These are phyloP conservation scores for Trichoderma atrobrunneum DNA, from an alignment of 2,329 filamentous ascomycete genomes.

Conservation along the genomic window DNA sequence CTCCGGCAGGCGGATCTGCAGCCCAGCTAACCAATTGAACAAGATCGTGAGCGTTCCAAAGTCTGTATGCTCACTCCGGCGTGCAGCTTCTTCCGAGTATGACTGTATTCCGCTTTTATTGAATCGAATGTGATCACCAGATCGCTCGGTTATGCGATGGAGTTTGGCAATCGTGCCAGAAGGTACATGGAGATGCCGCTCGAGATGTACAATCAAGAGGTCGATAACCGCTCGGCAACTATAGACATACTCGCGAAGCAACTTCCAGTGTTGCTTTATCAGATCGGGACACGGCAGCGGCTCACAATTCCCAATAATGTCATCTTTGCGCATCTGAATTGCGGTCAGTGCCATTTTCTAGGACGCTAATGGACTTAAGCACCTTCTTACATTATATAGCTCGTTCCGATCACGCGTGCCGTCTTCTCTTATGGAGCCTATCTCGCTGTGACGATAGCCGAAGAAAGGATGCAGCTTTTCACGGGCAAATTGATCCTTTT, in stretches of 20 bases:
- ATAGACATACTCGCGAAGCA: background rate
- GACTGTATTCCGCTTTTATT: background rate
- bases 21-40: background rate
- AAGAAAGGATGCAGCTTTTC: background rate
- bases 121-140: background rate
- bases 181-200: background rate
- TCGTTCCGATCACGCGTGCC: background rate
- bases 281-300: background rate
- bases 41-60: background rate
- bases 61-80: background rate
- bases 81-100: background rate
- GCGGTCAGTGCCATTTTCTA: background rate
- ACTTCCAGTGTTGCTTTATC: background rate
- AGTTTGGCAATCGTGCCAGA: background rate
- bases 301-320: background rate
- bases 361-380: background rate
- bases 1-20: background rate
- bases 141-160: background rate
- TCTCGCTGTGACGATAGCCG: background rate
- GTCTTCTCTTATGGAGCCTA: background rate
- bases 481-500: background rate
- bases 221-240: background rate
- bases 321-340: background rate
- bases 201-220: background rate
- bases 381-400: background rate